Base-by-base conservation (phyloP, 805 yeast species). In the Starmera pachycereana region DNA sequence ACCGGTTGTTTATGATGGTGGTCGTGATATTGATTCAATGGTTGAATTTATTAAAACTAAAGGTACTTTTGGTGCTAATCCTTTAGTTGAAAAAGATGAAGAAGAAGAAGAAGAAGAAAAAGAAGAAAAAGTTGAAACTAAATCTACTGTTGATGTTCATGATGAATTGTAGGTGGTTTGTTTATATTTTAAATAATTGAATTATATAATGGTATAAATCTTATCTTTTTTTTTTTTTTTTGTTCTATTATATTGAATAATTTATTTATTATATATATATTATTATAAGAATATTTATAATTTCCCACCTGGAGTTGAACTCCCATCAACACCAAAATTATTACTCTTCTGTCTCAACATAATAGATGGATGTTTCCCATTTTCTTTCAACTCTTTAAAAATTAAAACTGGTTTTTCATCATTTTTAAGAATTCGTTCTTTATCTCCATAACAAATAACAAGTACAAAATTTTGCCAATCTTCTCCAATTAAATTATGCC, bases 391-490 rank as follows among this genome's bases (percentile, higher is more conserved):
- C 52, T 83, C 95, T 57, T 86, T 83, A 56, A 87, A 86, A 9
- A 88, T 78, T 31, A 74, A 66, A 8, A 90, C 94, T 0, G 98
- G 98, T 57, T 78, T 83, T 54, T 90, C 98, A 25, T 86, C 85
- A 46, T 84, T 66, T 32, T 82, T 85, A 36, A 92, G 61, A 9
- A 88, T 76, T 27, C 96, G 66, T 54, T 90, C 97, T 52, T 82
- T 82, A 56, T 88, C 96, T 19, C 92, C 96, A 55, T 86, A 88
- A 54, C 94, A 83, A 12, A 90, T 83, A 13, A 89, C 88, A 38
- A 90, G 64, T 2, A 89, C 95, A 56, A 88, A 90, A 52, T 86
- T 82, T 39, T 83, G 71, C 89, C 96, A 84, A 54, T 87, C 96
- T 29, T 76, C 74, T 36, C 76, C 78, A 22, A 22, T 22, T 37